Conservation (phyloP, 2,329 filamentous ascomycete species). For the Juglanconis juglandina region DNA sequence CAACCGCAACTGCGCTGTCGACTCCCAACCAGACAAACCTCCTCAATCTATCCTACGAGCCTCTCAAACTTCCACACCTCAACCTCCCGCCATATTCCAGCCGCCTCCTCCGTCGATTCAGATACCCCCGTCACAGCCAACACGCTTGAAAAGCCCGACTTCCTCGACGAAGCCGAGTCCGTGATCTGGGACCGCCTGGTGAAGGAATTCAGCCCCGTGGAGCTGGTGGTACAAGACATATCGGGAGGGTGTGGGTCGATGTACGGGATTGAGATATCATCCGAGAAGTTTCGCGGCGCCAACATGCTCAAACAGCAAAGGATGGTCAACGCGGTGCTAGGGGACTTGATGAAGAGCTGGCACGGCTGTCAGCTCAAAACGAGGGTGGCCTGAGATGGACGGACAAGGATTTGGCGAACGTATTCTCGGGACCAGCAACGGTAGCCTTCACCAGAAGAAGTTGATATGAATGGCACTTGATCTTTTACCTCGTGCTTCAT, state of each 20-base stretch:
- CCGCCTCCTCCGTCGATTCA: conserved; percentile 25
- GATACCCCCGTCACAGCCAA: conserved; percentile 5
- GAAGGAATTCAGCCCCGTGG: conserved; percentile 47
- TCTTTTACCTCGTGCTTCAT: too few relatives aligned
- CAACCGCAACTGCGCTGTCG: background rate
- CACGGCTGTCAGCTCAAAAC: conserved; percentile 81
- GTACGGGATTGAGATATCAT: conserved; percentile 79
- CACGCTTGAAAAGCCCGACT: conserved; percentile 41
- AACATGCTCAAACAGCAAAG: conserved; percentile 78
- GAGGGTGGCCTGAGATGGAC: conserved; percentile 41
- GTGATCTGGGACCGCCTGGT: conserved; percentile 54
- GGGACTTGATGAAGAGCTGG: conserved; percentile 75
- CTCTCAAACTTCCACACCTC: conserved; percentile 21
- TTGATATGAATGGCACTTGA: too few relatives aligned
- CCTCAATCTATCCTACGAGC: background rate
- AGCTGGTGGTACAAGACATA: conserved; percentile 69
- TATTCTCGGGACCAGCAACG: background rate
- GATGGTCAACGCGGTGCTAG: conserved; percentile 71
- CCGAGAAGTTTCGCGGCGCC: conserved; percentile 66
- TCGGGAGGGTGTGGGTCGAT: conserved; percentile 82
- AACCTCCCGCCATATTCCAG: conserved; percentile 23
- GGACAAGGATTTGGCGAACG: background rate
- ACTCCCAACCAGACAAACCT: background rate
- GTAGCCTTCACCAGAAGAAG: background rate
- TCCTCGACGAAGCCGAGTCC: conserved; percentile 54